Percentiles rank a stretch among this genome's conserved stretches.
These are phyloP conservation scores for Tolypocladium sp. DNA, from an alignment of 2,329 filamentous ascomycete genomes.

Conservation along the genomic window DNA sequence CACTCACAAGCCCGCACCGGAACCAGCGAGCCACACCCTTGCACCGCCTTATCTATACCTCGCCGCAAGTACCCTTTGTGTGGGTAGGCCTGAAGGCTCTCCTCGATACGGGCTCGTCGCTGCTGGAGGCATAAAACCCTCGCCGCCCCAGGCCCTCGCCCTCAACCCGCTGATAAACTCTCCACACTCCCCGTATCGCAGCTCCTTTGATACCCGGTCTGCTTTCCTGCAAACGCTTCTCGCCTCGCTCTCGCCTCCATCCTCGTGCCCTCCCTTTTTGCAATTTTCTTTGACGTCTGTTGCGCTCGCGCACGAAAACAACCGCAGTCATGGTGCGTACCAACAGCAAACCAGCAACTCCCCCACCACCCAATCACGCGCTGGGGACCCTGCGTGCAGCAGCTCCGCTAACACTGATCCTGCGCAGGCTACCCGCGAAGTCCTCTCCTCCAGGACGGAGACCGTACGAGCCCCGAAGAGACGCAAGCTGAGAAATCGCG, in stretches of 20 bases:
- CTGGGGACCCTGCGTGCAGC: neutral
- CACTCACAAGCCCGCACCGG: neutral
- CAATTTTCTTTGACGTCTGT: neutral
- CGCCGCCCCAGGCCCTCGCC: slow-evolving; percentile 4
- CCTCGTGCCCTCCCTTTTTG: neutral
- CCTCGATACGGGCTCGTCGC: slow-evolving; percentile 1
- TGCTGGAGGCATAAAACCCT: slow-evolving; percentile 12
- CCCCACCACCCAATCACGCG: neutral
- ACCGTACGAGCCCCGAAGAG: slow-evolving; percentile 16
- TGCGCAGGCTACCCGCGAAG: slow-evolving; percentile 16
- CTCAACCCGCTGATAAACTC: neutral
- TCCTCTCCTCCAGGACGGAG: slow-evolving; percentile 20
- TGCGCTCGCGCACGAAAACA: slow-evolving; percentile 1
- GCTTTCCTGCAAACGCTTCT: neutral
- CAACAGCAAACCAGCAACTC: neutral
- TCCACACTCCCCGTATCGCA: slow-evolving; percentile 1
- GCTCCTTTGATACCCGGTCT: slow-evolving; percentile 1
- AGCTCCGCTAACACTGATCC: slow-evolving; percentile 6
- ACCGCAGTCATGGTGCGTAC: slow-evolving; percentile 13
- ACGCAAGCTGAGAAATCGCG: neutral
- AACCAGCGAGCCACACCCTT: slow-evolving; percentile 5
- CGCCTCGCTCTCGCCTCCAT: neutral
- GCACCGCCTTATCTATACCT: slow-evolving; percentile 5
- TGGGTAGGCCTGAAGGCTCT: neutral
- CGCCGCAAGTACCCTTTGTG: neutral